These are phyloP conservation scores for Xerocomellus intermedius DNA, from an alignment of 768 basidiomycete genomes.

Conservation along the genomic window DNA sequence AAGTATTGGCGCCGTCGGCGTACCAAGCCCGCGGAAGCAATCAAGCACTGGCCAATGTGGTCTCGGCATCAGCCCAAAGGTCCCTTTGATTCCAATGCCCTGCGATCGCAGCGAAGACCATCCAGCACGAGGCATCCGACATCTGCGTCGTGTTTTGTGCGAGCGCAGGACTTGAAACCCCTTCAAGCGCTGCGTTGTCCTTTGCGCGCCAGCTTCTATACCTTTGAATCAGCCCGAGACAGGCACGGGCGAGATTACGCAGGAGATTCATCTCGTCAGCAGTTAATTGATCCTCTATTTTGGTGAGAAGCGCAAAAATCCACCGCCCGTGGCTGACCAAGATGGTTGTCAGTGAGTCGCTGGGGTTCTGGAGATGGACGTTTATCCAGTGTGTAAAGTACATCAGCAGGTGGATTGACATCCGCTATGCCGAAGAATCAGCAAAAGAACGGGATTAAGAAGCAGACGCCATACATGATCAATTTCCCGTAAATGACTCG, in stretches of 20 bases:
- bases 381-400: conserved; percentile 84
- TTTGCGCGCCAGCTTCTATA: conserved; percentile 22
- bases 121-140: conserved; percentile 62
- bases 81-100: conserved; percentile 79
- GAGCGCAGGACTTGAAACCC: not conserved
- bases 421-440: conserved; percentile 44
- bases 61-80: conserved; percentile 75
- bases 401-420: conserved; percentile 74
- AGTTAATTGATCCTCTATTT: conserved; percentile 65
- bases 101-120: conserved; percentile 62
- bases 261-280: conserved; percentile 77
- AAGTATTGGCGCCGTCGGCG: not conserved
- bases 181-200: conserved; percentile 6
- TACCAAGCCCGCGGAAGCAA: not conserved
- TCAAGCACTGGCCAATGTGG: conserved; percentile 36
- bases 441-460: not conserved
- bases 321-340: conserved; percentile 66
- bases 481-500: conserved; percentile 53
- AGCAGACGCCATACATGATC: conserved; percentile 55
- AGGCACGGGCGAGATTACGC: conserved; percentile 73
- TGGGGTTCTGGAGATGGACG: conserved; percentile 47
- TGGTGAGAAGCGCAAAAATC: conserved; percentile 74
- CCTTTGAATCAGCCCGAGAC: conserved; percentile 49
- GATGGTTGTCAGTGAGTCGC: conserved; percentile 39
- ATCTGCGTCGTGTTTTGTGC: conserved; percentile 32